Evolutionary conservation across 805 yeast species (phyloP).

Genomic region (Osmozyma mogii): DNA sequence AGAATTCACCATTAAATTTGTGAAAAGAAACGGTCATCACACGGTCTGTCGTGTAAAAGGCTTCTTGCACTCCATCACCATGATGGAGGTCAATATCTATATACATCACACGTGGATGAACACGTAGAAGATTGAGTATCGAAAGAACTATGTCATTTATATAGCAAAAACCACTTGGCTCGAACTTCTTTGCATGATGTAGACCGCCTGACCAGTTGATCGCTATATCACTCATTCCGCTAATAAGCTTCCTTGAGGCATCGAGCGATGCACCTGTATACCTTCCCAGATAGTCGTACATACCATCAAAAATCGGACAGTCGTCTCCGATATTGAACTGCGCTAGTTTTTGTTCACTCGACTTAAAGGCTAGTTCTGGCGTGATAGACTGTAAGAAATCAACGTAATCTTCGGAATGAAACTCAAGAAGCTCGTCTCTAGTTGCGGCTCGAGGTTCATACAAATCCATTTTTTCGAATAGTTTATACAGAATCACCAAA

Average conservation of each 20-base stretch:
- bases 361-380: slow-evolving; percentile 61
- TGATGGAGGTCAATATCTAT: slow-evolving; percentile 90
- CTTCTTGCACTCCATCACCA: slow-evolving; percentile 95
- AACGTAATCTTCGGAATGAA: slow-evolving; percentile 83
- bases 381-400: slow-evolving; percentile 69
- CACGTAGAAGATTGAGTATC: slow-evolving; percentile 67
- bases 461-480: slow-evolving; percentile 85
- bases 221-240: slow-evolving; percentile 87
- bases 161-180: slow-evolving; percentile 88
- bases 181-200: slow-evolving; percentile 87
- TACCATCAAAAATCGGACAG: slow-evolving; percentile 91
- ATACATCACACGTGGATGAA: slow-evolving; percentile 79
- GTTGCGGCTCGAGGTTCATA: slow-evolving; percentile 82
- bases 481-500: slow-evolving; percentile 72
- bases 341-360: slow-evolving; percentile 49
- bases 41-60: slow-evolving; percentile 83
- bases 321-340: slow-evolving; percentile 87
- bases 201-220: slow-evolving; percentile 91
- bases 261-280: slow-evolving; percentile 93
- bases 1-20: slow-evolving; percentile 88
- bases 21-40: slow-evolving; percentile 90
- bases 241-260: slow-evolving; percentile 78
- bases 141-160: slow-evolving; percentile 86
- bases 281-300: slow-evolving; percentile 81
- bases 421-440: slow-evolving; percentile 65